Percentiles rank a stretch among this genome's conserved stretches.
These are phyloP conservation scores for Penicillium sp. DNA, from an alignment of 2,329 filamentous ascomycete genomes.

Conservation along the genomic window DNA sequence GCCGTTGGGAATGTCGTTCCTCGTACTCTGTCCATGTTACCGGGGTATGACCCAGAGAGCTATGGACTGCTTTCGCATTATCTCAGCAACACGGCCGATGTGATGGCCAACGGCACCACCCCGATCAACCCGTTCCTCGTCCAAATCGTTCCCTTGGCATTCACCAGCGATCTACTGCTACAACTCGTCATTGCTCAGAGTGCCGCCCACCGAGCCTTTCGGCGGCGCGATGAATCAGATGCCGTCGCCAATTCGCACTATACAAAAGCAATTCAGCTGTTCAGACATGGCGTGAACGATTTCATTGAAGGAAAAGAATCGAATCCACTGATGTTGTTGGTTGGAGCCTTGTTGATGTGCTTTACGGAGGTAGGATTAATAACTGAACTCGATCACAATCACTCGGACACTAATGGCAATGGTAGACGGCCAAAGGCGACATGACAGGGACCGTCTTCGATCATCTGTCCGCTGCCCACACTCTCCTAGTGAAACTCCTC, in stretches of 20 bases:
- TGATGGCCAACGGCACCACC: conserved; percentile 53
- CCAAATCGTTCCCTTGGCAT: conserved; percentile 50
- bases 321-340: conserved; percentile 43
- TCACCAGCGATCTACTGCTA: conserved; percentile 48
- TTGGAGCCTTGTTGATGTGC: conserved; percentile 51
- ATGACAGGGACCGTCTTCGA: conserved; percentile 51
- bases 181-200: conserved; percentile 52
- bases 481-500: conserved; percentile 43
- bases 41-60: conserved; percentile 31
- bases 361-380: conserved; percentile 47
- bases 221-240: conserved; percentile 31
- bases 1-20: conserved; percentile 24
- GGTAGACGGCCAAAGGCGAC: conserved; percentile 47
- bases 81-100: conserved; percentile 46
- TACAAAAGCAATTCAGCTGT: conserved; percentile 32
- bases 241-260: conserved; percentile 33
- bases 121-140: conserved; percentile 50
- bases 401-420: conserved; percentile 2
- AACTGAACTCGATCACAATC: background rate
- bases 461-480: conserved; percentile 49
- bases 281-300: conserved; percentile 31
- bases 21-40: conserved; percentile 31
- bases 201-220: conserved; percentile 35
- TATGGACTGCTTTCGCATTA: conserved; percentile 50
- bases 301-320: conserved; percentile 35